phyloP scores from a whole-genome alignment of 2,329 filamentous ascomycete species.

The Bipolaris cookei region DNA sequence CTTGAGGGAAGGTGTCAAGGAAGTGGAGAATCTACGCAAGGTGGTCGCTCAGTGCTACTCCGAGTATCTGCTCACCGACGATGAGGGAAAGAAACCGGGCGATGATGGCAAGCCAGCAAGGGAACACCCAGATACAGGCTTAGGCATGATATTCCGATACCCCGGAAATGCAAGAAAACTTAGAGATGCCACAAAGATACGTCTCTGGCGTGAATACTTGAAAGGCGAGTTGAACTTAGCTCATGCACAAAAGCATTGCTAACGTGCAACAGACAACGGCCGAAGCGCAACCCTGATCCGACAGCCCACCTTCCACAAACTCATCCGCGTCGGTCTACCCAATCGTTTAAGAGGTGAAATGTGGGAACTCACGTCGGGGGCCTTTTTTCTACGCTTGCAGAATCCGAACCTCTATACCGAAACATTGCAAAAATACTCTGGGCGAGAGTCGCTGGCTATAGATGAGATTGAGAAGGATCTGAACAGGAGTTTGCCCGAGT shows the following conservation, averaged over 20 bases:
- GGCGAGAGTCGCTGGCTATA: constrained; percentile 89
- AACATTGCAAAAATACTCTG: constrained; percentile 81
- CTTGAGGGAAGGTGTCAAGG: constrained; percentile 82
- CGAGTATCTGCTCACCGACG: constrained; percentile 59
- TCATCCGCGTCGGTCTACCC: constrained; percentile 92
- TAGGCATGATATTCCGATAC: constrained; percentile 92
- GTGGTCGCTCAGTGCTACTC: constrained; percentile 89
- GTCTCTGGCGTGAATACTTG: constrained; percentile 95
- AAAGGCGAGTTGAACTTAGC: constrained; percentile 55
- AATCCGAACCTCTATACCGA: constrained; percentile 84
- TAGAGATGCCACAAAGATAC: constrained; percentile 94
- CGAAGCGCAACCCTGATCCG: constrained; percentile 90
- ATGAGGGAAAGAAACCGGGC: constrained; percentile 43
- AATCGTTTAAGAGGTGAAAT: constrained; percentile 92
- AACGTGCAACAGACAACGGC: constrained; percentile 71
- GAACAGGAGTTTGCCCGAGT: constrained; percentile 94
- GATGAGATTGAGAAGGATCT: constrained; percentile 99
- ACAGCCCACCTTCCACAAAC: constrained; percentile 96
- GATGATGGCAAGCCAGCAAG: constrained; percentile 53
- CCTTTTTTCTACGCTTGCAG: constrained; percentile 84
- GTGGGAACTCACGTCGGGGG: constrained; percentile 94
- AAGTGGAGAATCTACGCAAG: constrained; percentile 81
- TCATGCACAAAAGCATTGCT: constrained; percentile 3
- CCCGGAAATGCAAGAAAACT: constrained; percentile 94
- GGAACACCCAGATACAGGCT: constrained; percentile 84